phyloP scores from a whole-genome alignment of 2,329 filamentous ascomycete species.

The Cladosporium velox region DNA sequence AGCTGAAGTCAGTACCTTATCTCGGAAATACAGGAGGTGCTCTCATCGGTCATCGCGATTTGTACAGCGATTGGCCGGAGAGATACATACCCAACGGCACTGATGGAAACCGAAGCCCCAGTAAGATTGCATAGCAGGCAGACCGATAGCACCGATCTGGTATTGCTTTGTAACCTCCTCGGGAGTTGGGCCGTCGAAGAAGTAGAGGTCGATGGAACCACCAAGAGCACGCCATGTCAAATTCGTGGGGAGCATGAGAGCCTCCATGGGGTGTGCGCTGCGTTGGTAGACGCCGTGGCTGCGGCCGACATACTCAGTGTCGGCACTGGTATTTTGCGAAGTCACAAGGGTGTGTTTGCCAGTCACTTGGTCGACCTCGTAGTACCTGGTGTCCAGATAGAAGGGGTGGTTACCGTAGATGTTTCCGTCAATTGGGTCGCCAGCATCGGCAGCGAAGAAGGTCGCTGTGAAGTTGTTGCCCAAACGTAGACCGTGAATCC shows the following conservation, averaged over 20 bases:
- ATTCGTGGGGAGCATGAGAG: constrained; percentile 63
- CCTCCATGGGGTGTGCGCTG: constrained; percentile 75
- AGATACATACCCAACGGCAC: constrained; percentile 62
- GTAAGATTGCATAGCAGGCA: constrained; percentile 70
- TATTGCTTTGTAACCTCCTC: constrained; percentile 71
- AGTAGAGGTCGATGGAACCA: constrained; percentile 76
- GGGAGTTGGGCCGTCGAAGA: constrained; percentile 72
- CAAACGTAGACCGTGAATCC: constrained; percentile 70
- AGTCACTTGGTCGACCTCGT: constrained; percentile 53
- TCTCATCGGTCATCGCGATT: not conserved
- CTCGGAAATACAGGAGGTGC: not conserved
- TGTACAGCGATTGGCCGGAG: not conserved
- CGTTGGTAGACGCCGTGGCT: constrained; percentile 77
- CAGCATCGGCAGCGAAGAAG: constrained; percentile 68
- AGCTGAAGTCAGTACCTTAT: not conserved
- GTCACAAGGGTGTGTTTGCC: constrained; percentile 54
- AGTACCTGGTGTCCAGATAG: constrained; percentile 79
- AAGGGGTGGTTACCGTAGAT: constrained; percentile 77
- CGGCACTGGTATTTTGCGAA: constrained; percentile 54
- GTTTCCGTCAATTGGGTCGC: constrained; percentile 65
- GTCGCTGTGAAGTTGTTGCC: constrained; percentile 72
- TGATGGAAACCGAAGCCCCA: constrained; percentile 82
- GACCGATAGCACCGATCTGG: constrained; percentile 64
- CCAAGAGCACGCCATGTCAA: constrained; percentile 75
- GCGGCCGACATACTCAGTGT: constrained; percentile 62